These are phyloP conservation scores for Dalbergia oliveri DNA, from an alignment of 306 rosid genomes.

Conservation along the genomic window DNA sequence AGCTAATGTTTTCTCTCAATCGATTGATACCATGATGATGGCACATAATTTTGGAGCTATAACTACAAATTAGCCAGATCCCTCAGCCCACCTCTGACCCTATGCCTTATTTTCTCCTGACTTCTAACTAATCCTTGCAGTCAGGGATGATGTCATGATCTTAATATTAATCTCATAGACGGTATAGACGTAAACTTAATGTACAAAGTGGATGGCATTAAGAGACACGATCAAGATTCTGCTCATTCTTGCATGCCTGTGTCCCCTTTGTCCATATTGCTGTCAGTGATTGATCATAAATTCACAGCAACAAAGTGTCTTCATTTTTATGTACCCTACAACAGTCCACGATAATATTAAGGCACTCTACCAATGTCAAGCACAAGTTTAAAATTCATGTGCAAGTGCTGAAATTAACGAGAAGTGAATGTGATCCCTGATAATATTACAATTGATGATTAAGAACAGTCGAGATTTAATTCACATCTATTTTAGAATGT, in stretches of 20 bases:
- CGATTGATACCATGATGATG: not conserved
- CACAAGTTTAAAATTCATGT: constrained; percentile 3
- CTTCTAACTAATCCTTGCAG: constrained; percentile 32
- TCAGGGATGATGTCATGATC: constrained; percentile 31
- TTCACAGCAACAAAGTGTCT: constrained; percentile 34
- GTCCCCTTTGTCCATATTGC: constrained; percentile 25
- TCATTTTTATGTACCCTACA: constrained; percentile 46
- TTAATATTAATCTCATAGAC: constrained; percentile 31
- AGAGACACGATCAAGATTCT: constrained; percentile 21
- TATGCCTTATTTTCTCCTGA: constrained; percentile 24
- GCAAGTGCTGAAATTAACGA: not conserved
- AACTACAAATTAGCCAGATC: constrained; percentile 31
- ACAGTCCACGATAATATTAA: constrained; percentile 14
- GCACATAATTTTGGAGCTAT: not conserved
- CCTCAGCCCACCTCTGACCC: not conserved
- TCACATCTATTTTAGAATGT: constrained; percentile 28
- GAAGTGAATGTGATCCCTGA: not conserved
- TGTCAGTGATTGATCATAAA: constrained; percentile 29
- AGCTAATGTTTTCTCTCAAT: constrained; percentile 19
- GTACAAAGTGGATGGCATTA: constrained; percentile 36
- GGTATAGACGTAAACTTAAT: constrained; percentile 35
- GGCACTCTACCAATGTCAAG: constrained; percentile 18
- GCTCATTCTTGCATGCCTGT: constrained; percentile 34
- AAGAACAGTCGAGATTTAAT: constrained; percentile 17
- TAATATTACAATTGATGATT: not conserved